A percentile compares a stretch with the other conserved stretches of the same genome.
Evolutionary conservation across 345 rosid species (phyloP).

Genomic region (Stellera chamaejasme): DNA sequence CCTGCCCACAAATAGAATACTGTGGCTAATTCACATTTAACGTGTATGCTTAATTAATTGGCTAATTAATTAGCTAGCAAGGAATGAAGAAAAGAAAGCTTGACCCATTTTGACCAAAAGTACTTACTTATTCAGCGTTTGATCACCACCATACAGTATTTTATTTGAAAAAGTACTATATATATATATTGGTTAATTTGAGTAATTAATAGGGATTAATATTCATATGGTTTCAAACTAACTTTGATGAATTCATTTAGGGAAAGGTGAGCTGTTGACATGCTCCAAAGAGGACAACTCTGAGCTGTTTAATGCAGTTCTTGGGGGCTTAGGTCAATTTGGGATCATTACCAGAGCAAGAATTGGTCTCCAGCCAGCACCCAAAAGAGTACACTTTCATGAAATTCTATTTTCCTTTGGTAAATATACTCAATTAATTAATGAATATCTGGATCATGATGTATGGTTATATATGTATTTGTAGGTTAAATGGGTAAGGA

Average conservation of each 20-base stretch:
- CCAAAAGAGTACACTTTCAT: constrained; percentile 39
- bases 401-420: neutral
- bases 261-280: constrained; percentile 52
- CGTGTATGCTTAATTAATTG: too few species aligned
- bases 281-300: constrained; percentile 46
- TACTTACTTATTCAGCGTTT: too few species aligned
- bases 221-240: too few species aligned
- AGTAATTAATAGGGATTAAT: too few species aligned
- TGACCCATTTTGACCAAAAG: too few species aligned
- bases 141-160: too few species aligned
- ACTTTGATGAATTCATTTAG: constrained; percentile 18
- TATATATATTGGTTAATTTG: too few species aligned
- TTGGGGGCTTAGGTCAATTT: constrained; percentile 84
- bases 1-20: too few species aligned
- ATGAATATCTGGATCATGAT: neutral
- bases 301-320: constrained; percentile 54
- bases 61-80: too few species aligned
- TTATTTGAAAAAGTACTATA: too few species aligned
- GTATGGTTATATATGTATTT: neutral
- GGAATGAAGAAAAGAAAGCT: too few species aligned
- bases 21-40: too few species aligned
- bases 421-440: neutral
- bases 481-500: constrained; percentile 70
- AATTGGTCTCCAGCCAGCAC: constrained; percentile 49
- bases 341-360: constrained; percentile 79